Evolutionary conservation across 805 yeast species (phyloP), one percentile per base, ranked within the genome.

Genomic region (Yamadazyma philogaea): DNA sequence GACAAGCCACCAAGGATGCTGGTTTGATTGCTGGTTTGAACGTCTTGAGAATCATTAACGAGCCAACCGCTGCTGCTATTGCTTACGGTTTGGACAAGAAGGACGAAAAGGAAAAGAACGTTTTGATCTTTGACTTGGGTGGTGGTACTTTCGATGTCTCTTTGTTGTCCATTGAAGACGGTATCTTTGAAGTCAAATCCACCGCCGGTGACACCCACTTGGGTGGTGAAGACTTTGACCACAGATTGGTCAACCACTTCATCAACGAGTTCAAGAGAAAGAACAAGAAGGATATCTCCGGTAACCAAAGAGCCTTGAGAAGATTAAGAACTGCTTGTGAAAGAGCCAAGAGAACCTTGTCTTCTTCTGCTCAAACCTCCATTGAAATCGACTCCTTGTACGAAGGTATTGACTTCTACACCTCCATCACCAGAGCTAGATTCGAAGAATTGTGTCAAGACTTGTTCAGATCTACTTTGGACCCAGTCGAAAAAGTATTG

Each of bases 221-320:
- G 47, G 97, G 97, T 79, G 97, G 97, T 83, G 96, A 90, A 77
- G 98, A 90, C 76, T 91, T 91, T 72, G 98, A 91, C 72, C 81
- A 87, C 83, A 85, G 96, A 75, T 82, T 91, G 66, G 96, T 90
- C 55, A 88, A 78, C 78, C 91, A 82, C 79, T 90, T 90, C 68
- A 87, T 84, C 55, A 82, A 80, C 66, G 97, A 91, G 76, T 91
- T 90, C 84, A 90, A 91, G 88, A 83, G 96, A 78, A 90, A 91
- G 82, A 80, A 87, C 83, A 88, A 88, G 84, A 87, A 88, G 80
- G 98, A 91, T 69, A 74, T 91, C 54, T 79, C 96, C 42, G 55
- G 80, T 59, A 89, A 90, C 83, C 96, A 89, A 78, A 87, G 98
- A 80, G 95, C 98, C 52, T 78, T 91, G 68, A 87, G 98, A 81